phyloP scores from a whole-genome alignment of 2,329 filamentous ascomycete species.

The Alternaria sp. region DNA sequence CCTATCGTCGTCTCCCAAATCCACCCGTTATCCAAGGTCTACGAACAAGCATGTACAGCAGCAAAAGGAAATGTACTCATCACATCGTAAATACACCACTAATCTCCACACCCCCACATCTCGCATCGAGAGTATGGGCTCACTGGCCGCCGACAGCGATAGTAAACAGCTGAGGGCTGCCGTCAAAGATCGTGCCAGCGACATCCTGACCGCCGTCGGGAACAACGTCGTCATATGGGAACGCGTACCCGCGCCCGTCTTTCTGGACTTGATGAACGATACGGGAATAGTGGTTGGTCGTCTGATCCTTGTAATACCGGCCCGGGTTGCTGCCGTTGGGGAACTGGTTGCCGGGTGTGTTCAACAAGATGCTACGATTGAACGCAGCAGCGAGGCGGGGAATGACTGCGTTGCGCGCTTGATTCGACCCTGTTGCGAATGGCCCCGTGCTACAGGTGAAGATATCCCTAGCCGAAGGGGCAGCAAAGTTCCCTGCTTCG shows the following conservation, averaged over 20 bases:
- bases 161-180: constrained; percentile 57
- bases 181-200: constrained; percentile 61
- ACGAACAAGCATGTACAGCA: not conserved
- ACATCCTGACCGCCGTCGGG: constrained; percentile 65
- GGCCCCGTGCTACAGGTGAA: constrained; percentile 72
- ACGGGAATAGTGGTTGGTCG: constrained; percentile 66
- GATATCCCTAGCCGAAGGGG: constrained; percentile 68
- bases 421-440: constrained; percentile 59
- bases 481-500: constrained; percentile 59
- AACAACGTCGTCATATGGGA: constrained; percentile 74
- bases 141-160: constrained; percentile 58
- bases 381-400: constrained; percentile 79
- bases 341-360: constrained; percentile 46
- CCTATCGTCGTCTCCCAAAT: not conserved
- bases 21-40: not conserved
- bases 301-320: constrained; percentile 48
- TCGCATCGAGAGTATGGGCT: not conserved
- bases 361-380: constrained; percentile 75
- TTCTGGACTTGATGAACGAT: constrained; percentile 68
- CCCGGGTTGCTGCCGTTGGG: constrained; percentile 46
- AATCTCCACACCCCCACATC: too few relatives aligned
- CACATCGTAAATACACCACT: not conserved
- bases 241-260: constrained; percentile 70
- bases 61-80: not conserved
- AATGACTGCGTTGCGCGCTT: constrained; percentile 65